Evolutionary conservation across 2,329 filamentous ascomycete species (phyloP).

Genomic region (Macrophomina pseudophaseolina): DNA sequence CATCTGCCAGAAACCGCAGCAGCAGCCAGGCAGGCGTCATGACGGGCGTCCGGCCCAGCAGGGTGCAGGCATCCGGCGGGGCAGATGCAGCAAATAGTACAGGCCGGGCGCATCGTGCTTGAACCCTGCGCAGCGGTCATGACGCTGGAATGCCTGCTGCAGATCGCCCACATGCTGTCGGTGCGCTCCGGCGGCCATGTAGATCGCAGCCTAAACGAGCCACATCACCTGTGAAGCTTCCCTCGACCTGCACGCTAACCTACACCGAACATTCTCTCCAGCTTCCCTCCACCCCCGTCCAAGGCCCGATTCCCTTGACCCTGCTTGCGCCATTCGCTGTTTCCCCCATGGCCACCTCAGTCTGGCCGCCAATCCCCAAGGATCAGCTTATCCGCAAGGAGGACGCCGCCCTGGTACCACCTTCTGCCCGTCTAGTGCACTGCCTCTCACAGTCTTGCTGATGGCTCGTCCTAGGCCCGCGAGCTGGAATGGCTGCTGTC

Average conservation of each 20-base stretch:
- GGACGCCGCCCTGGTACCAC: slow-evolving; percentile 56
- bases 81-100: neutral
- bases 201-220: slow-evolving; percentile 21
- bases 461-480: slow-evolving; percentile 46
- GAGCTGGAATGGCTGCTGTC: slow-evolving; percentile 69
- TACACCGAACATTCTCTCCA: slow-evolving; percentile 9
- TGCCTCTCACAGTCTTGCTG: slow-evolving; percentile 13
- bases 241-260: neutral
- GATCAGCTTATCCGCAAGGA: slow-evolving; percentile 59
- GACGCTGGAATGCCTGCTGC: slow-evolving; percentile 16
- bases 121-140: slow-evolving; percentile 20
- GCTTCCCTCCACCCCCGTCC: neutral
- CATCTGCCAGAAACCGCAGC: no score
- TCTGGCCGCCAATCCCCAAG: slow-evolving; percentile 63
- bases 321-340: neutral
- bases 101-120: slow-evolving; percentile 2
- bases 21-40: no score
- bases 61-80: neutral
- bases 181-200: slow-evolving; percentile 8
- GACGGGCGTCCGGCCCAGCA: neutral
- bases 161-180: slow-evolving; percentile 9
- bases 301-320: neutral
- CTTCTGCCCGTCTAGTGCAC: neutral
- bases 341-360: slow-evolving; percentile 62
- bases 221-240: slow-evolving; percentile 19